phyloP scores from a whole-genome alignment of 108 stramenopile genomes.

The Discostella stelligeroides region DNA sequence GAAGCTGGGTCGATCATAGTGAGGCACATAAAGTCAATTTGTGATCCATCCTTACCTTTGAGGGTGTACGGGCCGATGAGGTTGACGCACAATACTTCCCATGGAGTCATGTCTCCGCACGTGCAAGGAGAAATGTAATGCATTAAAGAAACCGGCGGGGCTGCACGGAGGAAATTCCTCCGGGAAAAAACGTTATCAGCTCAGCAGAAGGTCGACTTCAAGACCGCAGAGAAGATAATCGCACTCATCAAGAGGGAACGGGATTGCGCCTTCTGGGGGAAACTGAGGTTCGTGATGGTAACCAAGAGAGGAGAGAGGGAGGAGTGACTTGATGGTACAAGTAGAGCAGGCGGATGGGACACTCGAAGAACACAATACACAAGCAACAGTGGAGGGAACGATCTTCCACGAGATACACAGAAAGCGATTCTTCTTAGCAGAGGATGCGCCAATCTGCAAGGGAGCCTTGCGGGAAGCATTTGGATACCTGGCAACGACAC shows the following conservation, averaged over 20 bases:
- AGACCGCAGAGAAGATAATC: conserved; percentile 9
- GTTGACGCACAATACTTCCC: too few relatives aligned
- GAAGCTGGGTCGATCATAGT: too few relatives aligned
- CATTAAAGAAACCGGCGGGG: background rate
- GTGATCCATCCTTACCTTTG: too few relatives aligned
- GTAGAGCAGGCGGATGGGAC: background rate
- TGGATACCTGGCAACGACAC: background rate
- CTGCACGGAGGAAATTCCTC: conserved; percentile 15
- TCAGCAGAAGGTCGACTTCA: background rate
- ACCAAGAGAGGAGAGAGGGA: background rate
- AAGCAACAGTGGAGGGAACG: background rate
- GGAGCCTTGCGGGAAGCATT: background rate
- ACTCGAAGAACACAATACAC: background rate
- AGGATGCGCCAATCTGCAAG: background rate
- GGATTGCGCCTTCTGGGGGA: conserved; percentile 19
- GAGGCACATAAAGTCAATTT: too few relatives aligned
- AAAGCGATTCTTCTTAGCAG: background rate
- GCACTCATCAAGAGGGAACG: conserved; percentile 13
- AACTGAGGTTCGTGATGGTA: conserved; percentile 1
- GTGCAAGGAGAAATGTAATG: conserved; percentile 15
- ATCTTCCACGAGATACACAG: background rate
- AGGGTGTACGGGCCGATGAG: too few relatives aligned
- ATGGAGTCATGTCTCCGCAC: background rate
- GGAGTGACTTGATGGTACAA: conserved; percentile 7
- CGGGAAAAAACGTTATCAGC: background rate